Evolutionary conservation across 495 filamentous ascomycete genomes (phyloP), one percentile per base, ranked within the genome.

Genomic region (Collariella sp.): DNA sequence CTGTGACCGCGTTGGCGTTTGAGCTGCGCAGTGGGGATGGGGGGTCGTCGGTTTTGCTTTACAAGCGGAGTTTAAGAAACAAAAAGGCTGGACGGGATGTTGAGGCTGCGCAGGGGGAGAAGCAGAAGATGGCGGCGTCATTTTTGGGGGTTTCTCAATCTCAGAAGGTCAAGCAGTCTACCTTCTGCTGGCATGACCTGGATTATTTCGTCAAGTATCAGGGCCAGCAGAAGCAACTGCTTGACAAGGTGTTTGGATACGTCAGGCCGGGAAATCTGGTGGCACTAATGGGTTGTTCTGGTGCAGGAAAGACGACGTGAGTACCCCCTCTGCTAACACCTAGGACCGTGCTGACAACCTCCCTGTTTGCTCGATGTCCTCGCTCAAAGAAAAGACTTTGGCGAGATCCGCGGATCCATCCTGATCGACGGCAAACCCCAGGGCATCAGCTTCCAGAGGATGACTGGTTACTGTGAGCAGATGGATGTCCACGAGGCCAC

Each of bases 391-490:
- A 81, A 87, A 57, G 47, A 80, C 74, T 26, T 46, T 19, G 44
- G 44, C 16, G 44, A 46, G 16, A 46, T 46, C 26, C 44, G 16
- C 26, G 88, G 88, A 4, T 80, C 87, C 40, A 85, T 88, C 74
- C 66, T 87, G 0, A 79, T 95, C 5, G 80, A 90, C 54, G 87
- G 85, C 0, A 73, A 73, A 5, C 78, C 74, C 20, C 78, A 81
- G 9, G 85, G 85, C 52, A 72, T 76, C 10, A 83, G 79, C 2
- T 93, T 93, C 68, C 86, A 88, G 59, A 79, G 87, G 1, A 84
- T 88, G 66, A 89, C 84, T 4, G 88, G 88, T 13, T 95, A 95
- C 61, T 89, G 87, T 15, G 86, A 96, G 63, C 90, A 95, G 62
- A 86, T 93, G 67, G 84, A 95, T 74, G 75, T 95, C 1, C 89